Evolutionary conservation across 2,329 filamentous ascomycete species (phyloP), one percentile per base, ranked within the genome.

Genomic region (Sporothrix euskadiensis): DNA sequence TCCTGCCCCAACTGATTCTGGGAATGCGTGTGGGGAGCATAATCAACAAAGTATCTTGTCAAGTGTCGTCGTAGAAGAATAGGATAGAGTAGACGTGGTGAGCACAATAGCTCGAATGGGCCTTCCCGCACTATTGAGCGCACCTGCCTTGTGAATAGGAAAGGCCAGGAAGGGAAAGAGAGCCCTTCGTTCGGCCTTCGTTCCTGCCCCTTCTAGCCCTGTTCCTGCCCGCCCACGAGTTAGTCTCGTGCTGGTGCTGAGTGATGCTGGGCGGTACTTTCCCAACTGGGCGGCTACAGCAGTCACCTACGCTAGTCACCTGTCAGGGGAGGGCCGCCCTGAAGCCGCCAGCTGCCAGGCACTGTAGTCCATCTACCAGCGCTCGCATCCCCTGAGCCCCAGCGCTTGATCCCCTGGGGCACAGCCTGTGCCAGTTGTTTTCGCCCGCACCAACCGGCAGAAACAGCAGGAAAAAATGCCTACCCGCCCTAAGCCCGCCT

Each of bases 211-310:
- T 35, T 12, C 12, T 72, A 32, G 61, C 49, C 22, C n/a, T 65
- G 30, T 26, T 47, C 61, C 39, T 66, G 61, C 61, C 61, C 39
- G 39, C 39, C 39, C 61, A 68, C 57, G 14, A 35, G 16, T 30
- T 69, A 69, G 66, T 69, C 69, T 44, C 52, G 22, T 71, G 54
- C 69, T 71, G 69, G 69, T 71, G 69, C 69, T 71, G 69, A 71
- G 69, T 71, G 69, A 71, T 71, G 69, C 54, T 71, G 54, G 63
- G 69, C 39, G 54, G 69, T 47, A 59, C 54, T 61, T 71, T 59
- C 32, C 61, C 22, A 57, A 44, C 57, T 35, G 70, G 72, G 72
- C 72, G 72, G 72, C 72, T 73, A 69, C 61, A 71, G 72, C 72
- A 61, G 69, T 52, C 59, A 52, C 35, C 59, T 49, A 59, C 72